phyloP scores from a whole-genome alignment of 345 rosid genomes.

The Linum tenue region DNA sequence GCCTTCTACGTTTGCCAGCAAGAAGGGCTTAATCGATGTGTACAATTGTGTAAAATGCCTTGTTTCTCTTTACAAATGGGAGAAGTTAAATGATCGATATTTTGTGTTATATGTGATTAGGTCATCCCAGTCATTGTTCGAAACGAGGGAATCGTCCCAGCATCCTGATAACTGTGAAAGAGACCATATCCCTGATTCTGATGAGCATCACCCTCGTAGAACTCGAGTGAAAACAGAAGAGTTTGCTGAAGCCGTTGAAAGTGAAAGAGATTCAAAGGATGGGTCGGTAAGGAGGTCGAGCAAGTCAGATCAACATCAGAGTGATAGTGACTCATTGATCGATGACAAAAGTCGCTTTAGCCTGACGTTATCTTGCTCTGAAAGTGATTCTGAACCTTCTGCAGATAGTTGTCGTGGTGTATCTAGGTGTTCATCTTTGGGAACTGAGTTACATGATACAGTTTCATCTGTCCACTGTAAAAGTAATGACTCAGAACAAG shows the following conservation, averaged over 20 bases:
- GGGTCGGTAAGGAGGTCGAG: conserved; percentile 18
- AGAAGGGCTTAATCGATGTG: background rate
- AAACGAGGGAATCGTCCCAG: conserved; percentile 15
- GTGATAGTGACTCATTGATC: conserved; percentile 35
- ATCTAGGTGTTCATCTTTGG: conserved; percentile 21
- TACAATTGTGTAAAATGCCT: background rate
- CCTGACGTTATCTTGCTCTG: conserved; percentile 37
- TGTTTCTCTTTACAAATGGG: background rate
- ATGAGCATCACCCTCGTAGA: conserved; percentile 13
- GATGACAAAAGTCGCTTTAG: conserved; percentile 30
- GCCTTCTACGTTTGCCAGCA: background rate
- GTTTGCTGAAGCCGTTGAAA: conserved; percentile 24
- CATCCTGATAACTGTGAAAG: conserved; percentile 14
- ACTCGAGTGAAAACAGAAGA: conserved; percentile 17
- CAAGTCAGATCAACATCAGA: conserved; percentile 22
- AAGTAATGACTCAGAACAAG: conserved; percentile 15
- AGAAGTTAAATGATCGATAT: conserved; percentile 2
- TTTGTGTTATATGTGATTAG: conserved; percentile 18
- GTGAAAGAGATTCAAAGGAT: conserved; percentile 19
- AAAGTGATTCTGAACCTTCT: conserved; percentile 15
- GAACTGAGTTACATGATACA: conserved; percentile 20
- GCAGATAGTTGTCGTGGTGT: conserved; percentile 22
- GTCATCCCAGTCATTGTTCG: conserved; percentile 13
- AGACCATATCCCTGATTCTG: conserved; percentile 12
- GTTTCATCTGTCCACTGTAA: conserved; percentile 18